Conservation (phyloP, 2,329 filamentous ascomycete genomes). For the Sporothrix pallida region DNA sequence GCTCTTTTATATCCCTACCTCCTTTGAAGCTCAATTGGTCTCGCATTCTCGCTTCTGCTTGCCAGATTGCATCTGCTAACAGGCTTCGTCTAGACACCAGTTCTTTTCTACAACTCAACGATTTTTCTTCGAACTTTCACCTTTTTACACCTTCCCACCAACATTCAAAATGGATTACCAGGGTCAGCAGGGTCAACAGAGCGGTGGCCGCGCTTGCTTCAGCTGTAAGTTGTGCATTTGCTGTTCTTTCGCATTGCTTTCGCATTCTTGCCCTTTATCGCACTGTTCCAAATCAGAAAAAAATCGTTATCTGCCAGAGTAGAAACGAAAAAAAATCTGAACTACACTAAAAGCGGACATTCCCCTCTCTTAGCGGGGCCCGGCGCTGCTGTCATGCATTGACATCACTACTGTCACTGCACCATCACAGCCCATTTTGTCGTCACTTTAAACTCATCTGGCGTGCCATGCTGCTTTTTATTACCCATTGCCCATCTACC, state of each 20-base stretch:
- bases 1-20: neutral
- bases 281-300: conserved; percentile 13
- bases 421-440: conserved; percentile 36
- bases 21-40: neutral
- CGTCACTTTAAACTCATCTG: conserved; percentile 25
- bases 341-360: conserved; percentile 36
- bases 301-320: conserved; percentile 11
- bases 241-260: conserved; percentile 14
- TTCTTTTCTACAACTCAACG: conserved; percentile 1
- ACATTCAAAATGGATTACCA: conserved; percentile 39
- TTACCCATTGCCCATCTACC: conserved; percentile 10
- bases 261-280: conserved; percentile 11
- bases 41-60: neutral
- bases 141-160: conserved; percentile 3
- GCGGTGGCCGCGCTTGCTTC: conserved; percentile 39
- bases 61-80: conserved; percentile 20
- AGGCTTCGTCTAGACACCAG: neutral
- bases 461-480: conserved; percentile 3
- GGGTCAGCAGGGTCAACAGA: conserved; percentile 34
- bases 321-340: conserved; percentile 30
- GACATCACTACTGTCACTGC: conserved; percentile 13
- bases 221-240: conserved; percentile 38
- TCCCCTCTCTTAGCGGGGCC: conserved; percentile 32
- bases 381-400: conserved; percentile 24
- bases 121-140: neutral